A percentile compares a stretch with the other conserved stretches of the same genome.
phyloP scores from a whole-genome alignment of 768 basidiomycete species.

The Albatrellus ellisii region DNA sequence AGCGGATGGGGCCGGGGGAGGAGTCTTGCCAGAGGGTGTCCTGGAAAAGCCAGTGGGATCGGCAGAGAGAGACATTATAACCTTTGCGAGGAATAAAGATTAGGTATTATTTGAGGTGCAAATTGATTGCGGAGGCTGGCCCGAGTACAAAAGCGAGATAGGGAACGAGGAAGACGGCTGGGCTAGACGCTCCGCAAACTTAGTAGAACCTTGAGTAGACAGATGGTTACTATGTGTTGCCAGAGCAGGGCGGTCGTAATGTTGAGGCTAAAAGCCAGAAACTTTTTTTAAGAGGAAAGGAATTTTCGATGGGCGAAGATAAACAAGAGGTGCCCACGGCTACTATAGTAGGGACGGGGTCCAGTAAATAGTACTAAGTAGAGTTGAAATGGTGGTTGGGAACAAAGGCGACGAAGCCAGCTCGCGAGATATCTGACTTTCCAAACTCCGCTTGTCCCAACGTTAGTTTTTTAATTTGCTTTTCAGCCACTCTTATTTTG shows the following conservation, averaged over 20 bases:
- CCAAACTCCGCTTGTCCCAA: constrained; percentile 19
- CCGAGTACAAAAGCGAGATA: constrained; percentile 19
- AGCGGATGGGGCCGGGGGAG: constrained; percentile 82
- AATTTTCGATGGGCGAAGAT: constrained; percentile 23
- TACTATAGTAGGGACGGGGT: constrained; percentile 36
- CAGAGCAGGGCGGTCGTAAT: constrained; percentile 27
- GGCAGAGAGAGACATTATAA: constrained; percentile 89
- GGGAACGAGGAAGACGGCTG: constrained; percentile 17
- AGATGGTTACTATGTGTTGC: constrained; percentile 27
- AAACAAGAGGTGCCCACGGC: constrained; percentile 35
- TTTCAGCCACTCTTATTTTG: neutral
- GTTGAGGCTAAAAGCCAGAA: constrained; percentile 7
- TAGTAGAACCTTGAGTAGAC: neutral
- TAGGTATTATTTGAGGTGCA: constrained; percentile 59
- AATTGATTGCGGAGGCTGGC: constrained; percentile 11
- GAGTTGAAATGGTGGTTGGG: constrained; percentile 28
- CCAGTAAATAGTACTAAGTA: constrained; percentile 44
- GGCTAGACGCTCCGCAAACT: constrained; percentile 7
- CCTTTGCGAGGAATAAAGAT: constrained; percentile 50
- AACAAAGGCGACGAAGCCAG: constrained; percentile 17
- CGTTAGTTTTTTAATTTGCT: constrained; percentile 15
- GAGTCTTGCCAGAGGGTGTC: constrained; percentile 78
- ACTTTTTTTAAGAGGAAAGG: constrained; percentile 19
- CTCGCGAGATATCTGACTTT: constrained; percentile 5
- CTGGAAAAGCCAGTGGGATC: constrained; percentile 77